Percentiles rank a stretch among this genome's conserved stretches.
These are phyloP conservation scores for Tulasnella sp. DNA, from an alignment of 768 basidiomycete species.

Conservation along the genomic window DNA sequence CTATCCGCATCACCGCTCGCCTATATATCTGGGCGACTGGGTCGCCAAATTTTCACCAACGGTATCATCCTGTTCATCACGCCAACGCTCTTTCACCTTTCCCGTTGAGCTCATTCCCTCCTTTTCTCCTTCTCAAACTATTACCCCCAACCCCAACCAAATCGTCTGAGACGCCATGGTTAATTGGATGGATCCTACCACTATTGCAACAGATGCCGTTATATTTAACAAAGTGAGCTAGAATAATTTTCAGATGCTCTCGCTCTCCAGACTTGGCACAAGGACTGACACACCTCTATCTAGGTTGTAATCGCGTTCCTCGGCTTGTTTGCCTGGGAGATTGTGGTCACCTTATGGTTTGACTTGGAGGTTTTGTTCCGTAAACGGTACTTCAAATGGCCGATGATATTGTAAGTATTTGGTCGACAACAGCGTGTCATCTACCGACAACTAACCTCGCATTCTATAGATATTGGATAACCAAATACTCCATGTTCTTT, in stretches of 20 bases:
- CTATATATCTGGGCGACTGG: too few species aligned
- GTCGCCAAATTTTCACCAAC: too few species aligned
- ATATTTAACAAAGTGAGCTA: background rate
- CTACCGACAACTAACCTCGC: too few species aligned
- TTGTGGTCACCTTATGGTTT: slow-evolving; percentile 4
- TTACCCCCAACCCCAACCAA: background rate
- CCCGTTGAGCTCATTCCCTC: too few species aligned
- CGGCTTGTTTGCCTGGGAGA: slow-evolving; percentile 15
- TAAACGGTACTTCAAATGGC: slow-evolving; percentile 14
- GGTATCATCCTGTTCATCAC: too few species aligned
- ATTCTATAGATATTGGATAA: slow-evolving; percentile 6
- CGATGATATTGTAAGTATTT: slow-evolving; percentile 12
- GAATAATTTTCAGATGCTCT: background rate
- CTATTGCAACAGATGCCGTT: slow-evolving; percentile 2
- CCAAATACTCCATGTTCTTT: slow-evolving; percentile 16
- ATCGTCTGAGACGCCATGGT: slow-evolving; percentile 7
- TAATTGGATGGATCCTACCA: slow-evolving; percentile 14
- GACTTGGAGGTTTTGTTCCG: slow-evolving; percentile 11
- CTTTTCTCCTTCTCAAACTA: too few species aligned
- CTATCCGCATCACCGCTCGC: too few species aligned
- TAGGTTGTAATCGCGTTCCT: slow-evolving; percentile 7
- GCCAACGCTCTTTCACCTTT: too few species aligned
- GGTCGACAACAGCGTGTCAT: background rate
- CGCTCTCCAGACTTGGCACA: background rate
- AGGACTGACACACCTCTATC: background rate